Conservation (phyloP, 805 yeast genomes). For the Cyberlindnera sargentensis region DNA sequence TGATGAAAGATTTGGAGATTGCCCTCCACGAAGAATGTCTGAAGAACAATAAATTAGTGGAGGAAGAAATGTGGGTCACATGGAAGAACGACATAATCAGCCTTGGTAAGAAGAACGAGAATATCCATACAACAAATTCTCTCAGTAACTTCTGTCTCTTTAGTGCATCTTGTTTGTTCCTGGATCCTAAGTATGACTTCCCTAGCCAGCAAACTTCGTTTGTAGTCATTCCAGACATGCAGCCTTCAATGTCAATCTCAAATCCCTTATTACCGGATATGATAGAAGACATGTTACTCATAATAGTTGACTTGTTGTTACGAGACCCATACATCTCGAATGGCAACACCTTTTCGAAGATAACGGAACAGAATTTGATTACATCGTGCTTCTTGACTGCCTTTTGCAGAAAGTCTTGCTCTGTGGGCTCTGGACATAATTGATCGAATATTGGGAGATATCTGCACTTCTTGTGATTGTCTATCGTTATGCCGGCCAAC, state of each 20-base stretch:
- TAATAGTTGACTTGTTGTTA: conserved; percentile 38
- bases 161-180: conserved; percentile 36
- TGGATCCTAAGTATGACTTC: conserved; percentile 13
- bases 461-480: conserved; percentile 28
- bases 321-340: conserved; percentile 43
- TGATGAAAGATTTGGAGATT: conserved; percentile 35
- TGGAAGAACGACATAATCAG: conserved; percentile 53
- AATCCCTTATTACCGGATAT: conserved; percentile 34
- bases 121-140: conserved; percentile 53
- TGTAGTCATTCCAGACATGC: conserved; percentile 32
- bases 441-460: conserved; percentile 33
- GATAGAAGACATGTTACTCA: conserved; percentile 29
- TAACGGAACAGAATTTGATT: conserved; percentile 32
- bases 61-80: conserved; percentile 50
- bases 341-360: conserved; percentile 47
- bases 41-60: conserved; percentile 38
- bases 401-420: conserved; percentile 25
- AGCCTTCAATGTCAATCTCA: conserved; percentile 23
- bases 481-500: conserved; percentile 15
- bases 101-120: conserved; percentile 36
- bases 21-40: conserved; percentile 52
- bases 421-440: conserved; percentile 23
- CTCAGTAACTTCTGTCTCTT: conserved; percentile 31
- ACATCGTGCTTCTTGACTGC: conserved; percentile 31
- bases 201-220: conserved; percentile 53